phyloP scores from a whole-genome alignment of 208 protist genomes.

The Crithidia sp. region DNA sequence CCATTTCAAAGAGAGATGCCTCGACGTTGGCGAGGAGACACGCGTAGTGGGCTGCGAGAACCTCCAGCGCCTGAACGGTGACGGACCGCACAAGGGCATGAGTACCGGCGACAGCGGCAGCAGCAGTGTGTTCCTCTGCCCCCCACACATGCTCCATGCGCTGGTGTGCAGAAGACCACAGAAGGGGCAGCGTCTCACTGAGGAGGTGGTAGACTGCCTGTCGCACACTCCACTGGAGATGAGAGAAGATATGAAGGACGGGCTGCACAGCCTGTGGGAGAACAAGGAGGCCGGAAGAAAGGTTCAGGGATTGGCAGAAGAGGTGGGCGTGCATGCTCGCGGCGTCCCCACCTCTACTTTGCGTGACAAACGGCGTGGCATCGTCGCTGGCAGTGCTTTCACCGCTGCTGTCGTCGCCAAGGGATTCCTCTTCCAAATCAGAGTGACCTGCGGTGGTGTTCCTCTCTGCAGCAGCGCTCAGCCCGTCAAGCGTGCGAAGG shows the following conservation, averaged over 20 bases:
- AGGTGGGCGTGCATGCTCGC: neutral
- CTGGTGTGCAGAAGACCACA: conserved; percentile 7
- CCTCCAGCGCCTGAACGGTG: conserved; percentile 30
- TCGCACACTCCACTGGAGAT: conserved; percentile 31
- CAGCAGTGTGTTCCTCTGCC: neutral
- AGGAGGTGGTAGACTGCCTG: conserved; percentile 31
- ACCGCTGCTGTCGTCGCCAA: conserved; percentile 5
- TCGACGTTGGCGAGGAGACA: conserved; percentile 9
- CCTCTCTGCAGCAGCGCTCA: neutral
- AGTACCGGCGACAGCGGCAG: neutral
- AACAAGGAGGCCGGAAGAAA: neutral
- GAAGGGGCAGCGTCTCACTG: conserved; percentile 21
- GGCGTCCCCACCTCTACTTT: neutral
- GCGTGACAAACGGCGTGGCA: too few relatives aligned
- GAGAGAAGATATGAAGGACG: neutral
- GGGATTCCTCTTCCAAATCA: conserved; percentile 20
- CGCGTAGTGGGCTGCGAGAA: conserved; percentile 26
- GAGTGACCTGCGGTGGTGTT: neutral
- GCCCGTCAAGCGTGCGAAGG: conserved; percentile 1
- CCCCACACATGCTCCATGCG: neutral
- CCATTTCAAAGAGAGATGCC: conserved; percentile 32
- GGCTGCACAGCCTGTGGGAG: conserved; percentile 16
- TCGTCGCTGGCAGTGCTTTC: neutral
- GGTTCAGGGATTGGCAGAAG: conserved; percentile 17
- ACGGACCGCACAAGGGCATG: neutral